A percentile compares a stretch with the other conserved stretches of the same genome.
These are phyloP conservation scores for Solanum hybrid DNA, from an alignment of 305 asterid genomes.

Conservation along the genomic window DNA sequence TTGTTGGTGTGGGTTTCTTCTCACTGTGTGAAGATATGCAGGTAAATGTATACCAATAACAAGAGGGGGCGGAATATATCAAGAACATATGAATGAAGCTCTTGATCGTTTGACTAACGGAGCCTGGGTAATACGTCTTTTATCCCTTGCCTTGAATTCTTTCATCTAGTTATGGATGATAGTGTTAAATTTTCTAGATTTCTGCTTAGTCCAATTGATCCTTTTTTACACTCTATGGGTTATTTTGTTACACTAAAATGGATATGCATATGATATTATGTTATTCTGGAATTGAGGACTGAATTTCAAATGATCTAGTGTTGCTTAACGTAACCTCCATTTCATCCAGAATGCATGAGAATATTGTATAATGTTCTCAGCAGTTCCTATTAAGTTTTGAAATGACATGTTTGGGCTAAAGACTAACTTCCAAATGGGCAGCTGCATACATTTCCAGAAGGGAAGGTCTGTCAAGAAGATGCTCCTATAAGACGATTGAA, in stretches of 20 bases:
- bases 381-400: constrained; percentile 14
- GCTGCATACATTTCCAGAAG: constrained; percentile 98
- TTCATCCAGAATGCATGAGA: neutral
- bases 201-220: neutral
- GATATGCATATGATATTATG: neutral
- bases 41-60: constrained; percentile 97
- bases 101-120: constrained; percentile 75
- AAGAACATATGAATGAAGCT: constrained; percentile 95
- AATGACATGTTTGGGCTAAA: neutral
- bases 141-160: neutral
- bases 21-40: constrained; percentile 23
- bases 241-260: neutral
- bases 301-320: neutral
- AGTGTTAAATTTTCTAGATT: neutral
- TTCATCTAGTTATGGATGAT: neutral
- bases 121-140: constrained; percentile 60
- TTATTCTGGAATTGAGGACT: neutral
- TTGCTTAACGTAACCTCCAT: neutral
- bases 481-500: constrained; percentile 79
- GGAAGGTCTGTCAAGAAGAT: constrained; percentile 93
- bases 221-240: neutral
- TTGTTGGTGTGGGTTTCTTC: neutral
- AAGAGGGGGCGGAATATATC: constrained; percentile 97
- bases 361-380: neutral
- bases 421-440: constrained; percentile 29